Evolutionary conservation across 2,329 filamentous ascomycete genomes (phyloP).

Genomic region (Penicillium sp.): DNA sequence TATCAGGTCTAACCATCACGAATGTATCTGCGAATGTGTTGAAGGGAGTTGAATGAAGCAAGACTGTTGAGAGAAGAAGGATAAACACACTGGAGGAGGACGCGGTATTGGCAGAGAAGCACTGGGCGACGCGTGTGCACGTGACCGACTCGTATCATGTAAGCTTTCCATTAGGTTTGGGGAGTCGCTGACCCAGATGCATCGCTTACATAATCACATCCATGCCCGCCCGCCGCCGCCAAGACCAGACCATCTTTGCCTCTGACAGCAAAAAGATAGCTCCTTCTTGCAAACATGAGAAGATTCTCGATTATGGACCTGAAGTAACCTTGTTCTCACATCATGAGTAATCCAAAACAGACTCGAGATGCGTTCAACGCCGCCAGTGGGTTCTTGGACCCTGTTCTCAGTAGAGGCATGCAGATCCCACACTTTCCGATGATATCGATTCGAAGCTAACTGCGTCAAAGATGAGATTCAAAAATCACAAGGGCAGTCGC

Average conservation of each 20-base stretch:
- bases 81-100: neutral
- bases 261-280: neutral
- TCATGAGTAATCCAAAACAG: conserved; percentile 32
- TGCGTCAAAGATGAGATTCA: conserved; percentile 40
- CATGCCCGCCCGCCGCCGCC: neutral
- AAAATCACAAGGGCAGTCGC: conserved; percentile 35
- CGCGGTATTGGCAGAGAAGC: neutral
- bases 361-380: conserved; percentile 36
- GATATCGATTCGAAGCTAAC: conserved; percentile 30
- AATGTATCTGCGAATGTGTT: conserved; percentile 5
- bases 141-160: conserved; percentile 10
- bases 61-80: conserved; percentile 1
- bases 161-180: too few species aligned
- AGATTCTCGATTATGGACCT: neutral
- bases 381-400: conserved; percentile 38
- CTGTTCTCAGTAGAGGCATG: conserved; percentile 46
- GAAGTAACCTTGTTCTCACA: neutral
- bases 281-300: neutral
- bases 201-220: neutral
- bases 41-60: conserved; percentile 8
- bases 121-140: conserved; percentile 17
- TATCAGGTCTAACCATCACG: conserved; percentile 3
- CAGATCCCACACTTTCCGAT: conserved; percentile 15
- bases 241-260: conserved; percentile 5
- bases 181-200: too few species aligned